Evolutionary conservation across 495 filamentous ascomycete species (phyloP).

Genomic region (Talaromyces stipitatus): DNA sequence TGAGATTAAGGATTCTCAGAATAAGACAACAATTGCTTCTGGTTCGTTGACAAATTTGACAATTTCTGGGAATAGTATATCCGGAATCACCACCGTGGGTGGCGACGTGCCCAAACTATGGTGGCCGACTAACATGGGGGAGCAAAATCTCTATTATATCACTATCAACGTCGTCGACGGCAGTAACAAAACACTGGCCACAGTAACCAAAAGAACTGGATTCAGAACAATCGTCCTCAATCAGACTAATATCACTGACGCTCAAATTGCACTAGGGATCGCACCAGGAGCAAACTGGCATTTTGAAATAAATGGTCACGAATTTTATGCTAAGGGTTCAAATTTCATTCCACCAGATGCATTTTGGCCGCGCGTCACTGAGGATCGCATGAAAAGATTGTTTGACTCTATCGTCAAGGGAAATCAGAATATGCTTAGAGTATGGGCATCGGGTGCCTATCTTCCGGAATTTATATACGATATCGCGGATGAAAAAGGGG

Average conservation of each 20-base stretch:
- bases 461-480: constrained; percentile 63
- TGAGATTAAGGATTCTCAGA: constrained; percentile 41
- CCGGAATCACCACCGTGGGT: constrained; percentile 39
- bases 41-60: constrained; percentile 37
- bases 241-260: constrained; percentile 49
- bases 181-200: constrained; percentile 27
- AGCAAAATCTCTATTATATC: constrained; percentile 53
- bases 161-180: constrained; percentile 39
- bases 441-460: constrained; percentile 60
- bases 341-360: constrained; percentile 61
- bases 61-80: constrained; percentile 38
- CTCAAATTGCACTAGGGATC: constrained; percentile 48
- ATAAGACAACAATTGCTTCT: constrained; percentile 37
- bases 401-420: constrained; percentile 50
- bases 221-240: constrained; percentile 66
- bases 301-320: constrained; percentile 61
- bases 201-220: constrained; percentile 49
- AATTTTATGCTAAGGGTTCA: constrained; percentile 61
- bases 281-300: constrained; percentile 62
- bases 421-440: constrained; percentile 64
- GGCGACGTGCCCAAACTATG: constrained; percentile 46
- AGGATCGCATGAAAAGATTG: constrained; percentile 42
- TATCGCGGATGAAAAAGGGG: constrained; percentile 56
- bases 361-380: constrained; percentile 59
- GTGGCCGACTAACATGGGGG: constrained; percentile 56